phyloP scores from a whole-genome alignment of 345 rosid genomes.

The Camelina neglecta region DNA sequence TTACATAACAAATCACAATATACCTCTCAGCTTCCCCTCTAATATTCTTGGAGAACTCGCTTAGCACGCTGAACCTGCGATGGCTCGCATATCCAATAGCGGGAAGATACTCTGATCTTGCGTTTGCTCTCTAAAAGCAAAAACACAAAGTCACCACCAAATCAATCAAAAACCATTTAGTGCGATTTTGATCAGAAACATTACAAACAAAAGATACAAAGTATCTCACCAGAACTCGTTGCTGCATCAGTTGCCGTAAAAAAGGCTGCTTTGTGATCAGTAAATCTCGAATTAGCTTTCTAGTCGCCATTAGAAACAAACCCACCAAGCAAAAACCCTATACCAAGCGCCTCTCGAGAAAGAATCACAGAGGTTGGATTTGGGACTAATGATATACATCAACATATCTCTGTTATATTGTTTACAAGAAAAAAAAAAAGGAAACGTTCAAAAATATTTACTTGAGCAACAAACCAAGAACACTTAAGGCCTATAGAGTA shows the following conservation, averaged over 20 bases:
- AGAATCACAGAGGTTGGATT: constrained; percentile 6
- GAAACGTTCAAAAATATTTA: too few relatives aligned
- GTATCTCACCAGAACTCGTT: background rate
- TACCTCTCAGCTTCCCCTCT: constrained; percentile 66
- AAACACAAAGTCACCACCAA: constrained; percentile 16
- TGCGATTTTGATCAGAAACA: constrained; percentile 14
- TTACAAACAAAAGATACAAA: background rate
- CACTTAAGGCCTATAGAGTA: background rate
- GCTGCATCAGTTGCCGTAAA: constrained; percentile 45
- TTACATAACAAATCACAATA: background rate
- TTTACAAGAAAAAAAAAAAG: background rate
- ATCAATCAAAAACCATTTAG: background rate
- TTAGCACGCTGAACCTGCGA: constrained; percentile 74
- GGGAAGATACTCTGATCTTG: constrained; percentile 47
- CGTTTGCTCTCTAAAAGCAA: constrained; percentile 47
- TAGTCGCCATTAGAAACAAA: constrained; percentile 62
- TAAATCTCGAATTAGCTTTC: constrained; percentile 74
- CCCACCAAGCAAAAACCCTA: constrained; percentile 6
- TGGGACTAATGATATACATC: background rate
- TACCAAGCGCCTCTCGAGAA: constrained; percentile 4
- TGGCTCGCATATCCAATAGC: constrained; percentile 45
- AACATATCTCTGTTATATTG: background rate
- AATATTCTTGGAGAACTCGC: constrained; percentile 73
- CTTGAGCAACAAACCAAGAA: background rate
- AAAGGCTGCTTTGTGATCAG: constrained; percentile 59